Percentiles rank a stretch among this genome's conserved stretches.
phyloP scores from a whole-genome alignment of 768 basidiomycete genomes.

The Boletus eberwhitei region DNA sequence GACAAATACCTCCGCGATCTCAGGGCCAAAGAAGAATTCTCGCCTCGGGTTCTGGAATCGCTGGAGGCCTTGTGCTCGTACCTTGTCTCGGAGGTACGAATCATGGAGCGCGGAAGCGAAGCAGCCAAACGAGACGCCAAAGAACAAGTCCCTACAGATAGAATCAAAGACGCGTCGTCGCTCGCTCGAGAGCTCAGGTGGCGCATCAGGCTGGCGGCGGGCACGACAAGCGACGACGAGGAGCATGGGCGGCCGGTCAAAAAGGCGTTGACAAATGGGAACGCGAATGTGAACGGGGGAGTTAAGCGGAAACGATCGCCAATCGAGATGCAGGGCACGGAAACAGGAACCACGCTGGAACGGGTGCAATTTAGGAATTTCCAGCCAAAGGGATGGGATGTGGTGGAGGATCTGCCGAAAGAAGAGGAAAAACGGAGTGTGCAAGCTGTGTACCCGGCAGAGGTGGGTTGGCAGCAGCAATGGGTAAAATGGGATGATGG shows the following conservation, averaged over 20 bases:
- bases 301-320: conserved; percentile 42
- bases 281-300: conserved; percentile 21
- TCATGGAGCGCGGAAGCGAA: conserved; percentile 69
- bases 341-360: conserved; percentile 15
- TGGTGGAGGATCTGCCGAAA: conserved; percentile 38
- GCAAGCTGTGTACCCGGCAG: conserved; percentile 40
- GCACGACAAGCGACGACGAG: conserved; percentile 69
- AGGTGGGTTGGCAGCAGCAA: conserved; percentile 41
- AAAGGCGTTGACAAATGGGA: conserved; percentile 26
- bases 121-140: conserved; percentile 70
- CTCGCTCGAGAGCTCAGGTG: conserved; percentile 83
- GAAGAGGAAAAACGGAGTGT: conserved; percentile 40
- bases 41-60: conserved; percentile 64
- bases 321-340: conserved; percentile 8
- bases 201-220: conserved; percentile 64
- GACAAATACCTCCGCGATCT: conserved; percentile 77
- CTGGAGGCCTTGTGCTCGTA: conserved; percentile 71
- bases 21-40: conserved; percentile 50
- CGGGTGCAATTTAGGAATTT: conserved; percentile 57
- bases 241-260: conserved; percentile 29
- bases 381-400: conserved; percentile 66
- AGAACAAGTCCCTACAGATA: conserved; percentile 78
- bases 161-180: conserved; percentile 77
- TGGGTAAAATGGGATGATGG: conserved; percentile 39
- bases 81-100: conserved; percentile 71